phyloP scores from a whole-genome alignment of 306 rosid species.

The Delonix regia region DNA sequence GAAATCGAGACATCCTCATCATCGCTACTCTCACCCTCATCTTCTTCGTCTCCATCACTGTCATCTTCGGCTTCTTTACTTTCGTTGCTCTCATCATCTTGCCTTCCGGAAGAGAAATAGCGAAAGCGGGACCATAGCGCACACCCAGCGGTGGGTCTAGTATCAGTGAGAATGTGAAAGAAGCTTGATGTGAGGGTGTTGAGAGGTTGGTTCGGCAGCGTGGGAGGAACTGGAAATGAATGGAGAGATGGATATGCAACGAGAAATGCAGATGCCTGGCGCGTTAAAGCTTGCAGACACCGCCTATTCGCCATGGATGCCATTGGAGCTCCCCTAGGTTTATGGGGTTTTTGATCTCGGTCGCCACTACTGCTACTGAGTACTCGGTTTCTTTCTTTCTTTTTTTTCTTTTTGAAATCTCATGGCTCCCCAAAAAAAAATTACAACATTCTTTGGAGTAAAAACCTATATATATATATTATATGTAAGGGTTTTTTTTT shows the following conservation, averaged over 20 bases:
- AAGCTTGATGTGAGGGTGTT: conserved; percentile 27
- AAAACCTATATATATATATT: no score
- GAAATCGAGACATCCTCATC: conserved; percentile 40
- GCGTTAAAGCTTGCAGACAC: conserved; percentile 58
- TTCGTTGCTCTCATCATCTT: conserved; percentile 24
- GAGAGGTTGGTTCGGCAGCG: conserved; percentile 35
- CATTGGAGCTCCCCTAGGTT: background rate
- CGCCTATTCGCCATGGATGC: conserved; percentile 74
- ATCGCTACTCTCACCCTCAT: conserved; percentile 47
- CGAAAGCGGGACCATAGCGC: conserved; percentile 47
- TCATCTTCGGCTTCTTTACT: conserved; percentile 38
- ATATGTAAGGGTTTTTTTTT: no score
- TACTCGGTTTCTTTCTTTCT: no score
- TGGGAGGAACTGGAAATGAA: conserved; percentile 30
- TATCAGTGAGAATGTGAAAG: conserved; percentile 32
- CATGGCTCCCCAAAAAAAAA: no score
- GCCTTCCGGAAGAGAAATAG: conserved; percentile 57
- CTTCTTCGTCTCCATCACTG: conserved; percentile 31
- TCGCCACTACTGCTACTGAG: background rate
- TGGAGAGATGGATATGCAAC: conserved; percentile 40
- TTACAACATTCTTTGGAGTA: no score
- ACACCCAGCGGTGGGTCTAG: conserved; percentile 29
- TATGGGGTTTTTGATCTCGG: background rate
- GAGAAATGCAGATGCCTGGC: conserved; percentile 57
- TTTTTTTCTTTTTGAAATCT: no score